Percentiles rank a stretch among this genome's conserved stretches.
Evolutionary conservation across 2,329 filamentous ascomycete genomes (phyloP).

Genomic region (Calonectria multiphialidica): DNA sequence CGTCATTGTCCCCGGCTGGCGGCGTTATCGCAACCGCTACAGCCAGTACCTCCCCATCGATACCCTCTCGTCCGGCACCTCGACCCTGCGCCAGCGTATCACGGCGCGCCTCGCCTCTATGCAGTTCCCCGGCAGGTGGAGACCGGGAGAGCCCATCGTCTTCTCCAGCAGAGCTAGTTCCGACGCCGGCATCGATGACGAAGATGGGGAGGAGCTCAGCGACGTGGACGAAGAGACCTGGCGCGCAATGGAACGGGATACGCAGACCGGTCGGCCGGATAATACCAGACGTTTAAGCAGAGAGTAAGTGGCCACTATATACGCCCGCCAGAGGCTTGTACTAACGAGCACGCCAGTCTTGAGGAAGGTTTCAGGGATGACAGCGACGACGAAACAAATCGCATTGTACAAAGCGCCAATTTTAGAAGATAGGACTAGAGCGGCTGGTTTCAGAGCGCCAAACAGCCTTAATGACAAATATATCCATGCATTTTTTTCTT

Average conservation of each 20-base stretch:
- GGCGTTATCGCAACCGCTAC: slow-evolving; percentile 77
- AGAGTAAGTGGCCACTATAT: slow-evolving; percentile 64
- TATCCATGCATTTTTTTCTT: background rate
- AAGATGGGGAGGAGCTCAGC: slow-evolving; percentile 77
- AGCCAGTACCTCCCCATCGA: slow-evolving; percentile 80
- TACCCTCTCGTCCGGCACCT: slow-evolving; percentile 69
- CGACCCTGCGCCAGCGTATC: slow-evolving; percentile 65
- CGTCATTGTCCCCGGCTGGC: slow-evolving; percentile 76
- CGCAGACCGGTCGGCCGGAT: slow-evolving; percentile 54
- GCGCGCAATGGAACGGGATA: slow-evolving; percentile 53
- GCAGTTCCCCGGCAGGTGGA: slow-evolving; percentile 61
- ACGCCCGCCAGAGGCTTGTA: background rate
- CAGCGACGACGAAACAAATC: slow-evolving; percentile 56
- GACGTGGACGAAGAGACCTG: slow-evolving; percentile 66
- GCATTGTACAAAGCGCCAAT: slow-evolving; percentile 33
- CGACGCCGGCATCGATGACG: slow-evolving; percentile 64
- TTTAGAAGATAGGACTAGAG: slow-evolving; percentile 33
- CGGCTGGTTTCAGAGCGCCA: background rate
- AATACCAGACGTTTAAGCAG: slow-evolving; percentile 76
- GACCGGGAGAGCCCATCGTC: slow-evolving; percentile 56
- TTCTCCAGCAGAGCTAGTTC: slow-evolving; percentile 54
- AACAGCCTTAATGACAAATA: background rate
- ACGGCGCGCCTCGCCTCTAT: slow-evolving; percentile 45
- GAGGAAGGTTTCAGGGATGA: slow-evolving; percentile 67
- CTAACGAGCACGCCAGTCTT: slow-evolving; percentile 55